Evolutionary conservation across 2,329 filamentous ascomycete species (phyloP).

Genomic region (Colletotrichum eremochloae): DNA sequence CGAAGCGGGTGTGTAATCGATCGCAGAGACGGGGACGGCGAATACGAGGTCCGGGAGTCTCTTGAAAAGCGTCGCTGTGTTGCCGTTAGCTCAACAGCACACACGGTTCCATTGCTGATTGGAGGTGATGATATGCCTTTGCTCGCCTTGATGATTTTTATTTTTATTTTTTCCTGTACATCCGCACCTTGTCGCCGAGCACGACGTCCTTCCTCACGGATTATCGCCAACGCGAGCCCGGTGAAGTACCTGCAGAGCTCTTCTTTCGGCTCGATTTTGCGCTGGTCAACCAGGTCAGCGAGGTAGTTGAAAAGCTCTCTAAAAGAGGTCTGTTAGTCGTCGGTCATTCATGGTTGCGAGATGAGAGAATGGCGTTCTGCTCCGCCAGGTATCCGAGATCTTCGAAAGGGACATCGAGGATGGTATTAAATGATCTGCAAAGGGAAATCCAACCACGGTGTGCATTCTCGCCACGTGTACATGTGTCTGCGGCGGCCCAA

Average conservation of each 20-base stretch:
- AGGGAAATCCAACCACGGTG: no score
- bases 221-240: constrained; percentile 61
- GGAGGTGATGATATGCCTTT: constrained; percentile 61
- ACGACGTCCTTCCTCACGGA: constrained; percentile 61
- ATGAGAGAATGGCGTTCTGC: no score
- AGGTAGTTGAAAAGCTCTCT: constrained; percentile 61
- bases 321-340: no score
- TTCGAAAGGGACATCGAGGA: no score
- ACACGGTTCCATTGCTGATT: constrained; percentile 62
- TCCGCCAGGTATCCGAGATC: no score
- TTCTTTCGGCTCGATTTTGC: constrained; percentile 54
- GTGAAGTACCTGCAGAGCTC: constrained; percentile 62
- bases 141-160: constrained; percentile 52
- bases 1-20: constrained; percentile 54
- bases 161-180: constrained; percentile 39
- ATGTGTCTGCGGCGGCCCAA: no score
- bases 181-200: constrained; percentile 55
- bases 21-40: constrained; percentile 54
- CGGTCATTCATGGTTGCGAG: no score
- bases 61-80: constrained; percentile 51
- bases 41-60: constrained; percentile 56
- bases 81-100: not conserved
- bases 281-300: constrained; percentile 56
- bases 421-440: no score
- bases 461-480: no score